Evolutionary conservation across 2,329 filamentous ascomycete genomes (phyloP).

Genomic region (Trichoderma sp.): DNA sequence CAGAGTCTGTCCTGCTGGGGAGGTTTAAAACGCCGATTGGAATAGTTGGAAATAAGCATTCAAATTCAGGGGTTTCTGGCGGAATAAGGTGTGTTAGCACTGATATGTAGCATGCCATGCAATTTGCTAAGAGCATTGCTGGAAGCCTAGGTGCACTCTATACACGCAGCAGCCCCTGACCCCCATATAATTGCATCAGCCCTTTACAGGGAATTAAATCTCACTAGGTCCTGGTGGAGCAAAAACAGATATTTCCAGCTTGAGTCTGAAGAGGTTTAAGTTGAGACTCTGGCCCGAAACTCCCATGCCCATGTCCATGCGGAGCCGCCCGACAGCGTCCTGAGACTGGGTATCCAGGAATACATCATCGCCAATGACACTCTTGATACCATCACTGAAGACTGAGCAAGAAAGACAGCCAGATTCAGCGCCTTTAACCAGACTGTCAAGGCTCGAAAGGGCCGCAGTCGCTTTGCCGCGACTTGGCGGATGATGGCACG

Average conservation of each 20-base stretch:
- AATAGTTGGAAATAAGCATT: slow-evolving; percentile 1
- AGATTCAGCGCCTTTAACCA: not conserved
- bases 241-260: slow-evolving; percentile 15
- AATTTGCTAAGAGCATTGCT: not conserved
- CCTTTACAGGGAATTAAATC: not conserved
- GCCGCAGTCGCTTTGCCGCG: not conserved
- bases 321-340: not conserved
- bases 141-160: not conserved
- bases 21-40: not conserved
- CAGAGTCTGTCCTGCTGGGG: not conserved
- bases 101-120: not conserved
- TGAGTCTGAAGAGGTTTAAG: not conserved
- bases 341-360: not conserved
- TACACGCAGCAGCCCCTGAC: not conserved
- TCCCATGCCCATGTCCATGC: slow-evolving; percentile 3
- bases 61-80: not conserved
- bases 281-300: not conserved
- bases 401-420: not conserved
- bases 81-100: not conserved
- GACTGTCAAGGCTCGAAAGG: not conserved
- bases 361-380: not conserved
- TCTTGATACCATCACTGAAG: not conserved
- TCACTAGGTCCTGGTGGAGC: not conserved
- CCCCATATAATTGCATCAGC: not conserved
- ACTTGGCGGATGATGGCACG: not conserved